Base-by-base conservation (phyloP, 2,329 filamentous ascomycete genomes). In the Orbilia oligospora region DNA sequence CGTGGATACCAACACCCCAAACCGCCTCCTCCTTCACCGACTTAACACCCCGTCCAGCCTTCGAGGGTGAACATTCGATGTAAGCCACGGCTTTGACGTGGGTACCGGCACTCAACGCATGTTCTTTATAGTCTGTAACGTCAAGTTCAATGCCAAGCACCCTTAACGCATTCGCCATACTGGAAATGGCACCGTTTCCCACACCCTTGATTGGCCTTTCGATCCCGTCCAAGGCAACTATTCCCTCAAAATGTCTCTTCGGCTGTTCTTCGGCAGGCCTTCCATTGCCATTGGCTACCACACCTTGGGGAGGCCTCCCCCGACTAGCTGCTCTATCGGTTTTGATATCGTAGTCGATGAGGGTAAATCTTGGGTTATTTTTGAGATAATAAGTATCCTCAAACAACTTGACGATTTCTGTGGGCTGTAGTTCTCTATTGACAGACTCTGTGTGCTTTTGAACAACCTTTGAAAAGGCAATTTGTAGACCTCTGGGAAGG, bases 101-200 rank as follows among this genome's bases (percentile, higher is more conserved):
- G 72, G 90, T 89, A 79, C 93, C 93, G 65, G 88, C 87, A 81
- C 93, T 93, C 81, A 98, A 94, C 30, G 94, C 92, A 85, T 98
- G 95, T 85, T 98, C 96, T 87, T 97, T 97, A 87, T 98, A 98
- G 84, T 97, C 93, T 55, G 91, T 89, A 65, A 98, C 93, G 83
- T 98, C 95, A 24, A 98, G 87, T 83, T 97, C 91, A 80, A 98
- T 91, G 75, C 93, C 93, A 38, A 98, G 86, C 16, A 88, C 87
- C 81, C 90, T 89, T 51, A 99, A 88, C 16, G 94, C 95, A 82
- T 93, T 91, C 1, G 93, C 93, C 83, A 98, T 86, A 80, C 92
- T 93, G 2, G 94, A 97, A 82, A 98, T 93, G 38, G 95, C 93
- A 83, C 95, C 95, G 83, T 94, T 97, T 38, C 95, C 95, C 9